phyloP scores from a whole-genome alignment of 2,329 filamentous ascomycete species.

The Leptographium radiaticola region DNA sequence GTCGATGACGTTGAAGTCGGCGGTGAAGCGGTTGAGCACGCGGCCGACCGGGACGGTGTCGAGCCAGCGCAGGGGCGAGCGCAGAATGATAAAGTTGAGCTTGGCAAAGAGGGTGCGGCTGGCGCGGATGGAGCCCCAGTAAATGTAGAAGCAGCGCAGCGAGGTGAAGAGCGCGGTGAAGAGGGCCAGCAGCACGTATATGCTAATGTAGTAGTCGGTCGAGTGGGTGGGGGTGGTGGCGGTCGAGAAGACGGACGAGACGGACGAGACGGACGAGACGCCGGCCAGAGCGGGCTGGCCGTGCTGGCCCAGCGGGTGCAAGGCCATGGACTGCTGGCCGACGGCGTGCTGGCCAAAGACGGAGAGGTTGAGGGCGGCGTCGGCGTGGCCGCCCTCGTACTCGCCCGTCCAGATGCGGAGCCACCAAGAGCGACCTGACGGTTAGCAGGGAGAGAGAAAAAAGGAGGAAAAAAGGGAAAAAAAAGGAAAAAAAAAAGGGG shows the following conservation, averaged over 20 bases:
- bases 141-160: constrained; percentile 49
- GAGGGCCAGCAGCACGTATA: constrained; percentile 52
- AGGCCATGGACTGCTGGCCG: neutral
- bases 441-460: neutral
- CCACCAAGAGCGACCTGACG: constrained; percentile 43
- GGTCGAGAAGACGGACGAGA: neutral
- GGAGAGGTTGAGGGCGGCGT: constrained; percentile 2
- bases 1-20: constrained; percentile 65
- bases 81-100: constrained; percentile 53
- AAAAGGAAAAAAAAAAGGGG: neutral
- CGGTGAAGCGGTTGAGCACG: constrained; percentile 65
- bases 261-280: neutral
- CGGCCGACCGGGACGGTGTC: constrained; percentile 69
- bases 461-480: neutral
- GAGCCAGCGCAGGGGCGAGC: constrained; percentile 64
- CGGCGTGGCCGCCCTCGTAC: constrained; percentile 20
- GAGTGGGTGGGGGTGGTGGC: constrained; percentile 15
- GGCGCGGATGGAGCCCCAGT: constrained; percentile 51
- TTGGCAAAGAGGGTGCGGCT: constrained; percentile 56
- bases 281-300: neutral
- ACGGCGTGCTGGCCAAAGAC: neutral
- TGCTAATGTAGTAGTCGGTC: constrained; percentile 50
- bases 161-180: constrained; percentile 45
- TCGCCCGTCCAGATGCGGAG: constrained; percentile 47
- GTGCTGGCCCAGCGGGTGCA: neutral